These are phyloP conservation scores for Neurospora pannonica DNA, from an alignment of 495 filamentous ascomycete species.

Conservation along the genomic window DNA sequence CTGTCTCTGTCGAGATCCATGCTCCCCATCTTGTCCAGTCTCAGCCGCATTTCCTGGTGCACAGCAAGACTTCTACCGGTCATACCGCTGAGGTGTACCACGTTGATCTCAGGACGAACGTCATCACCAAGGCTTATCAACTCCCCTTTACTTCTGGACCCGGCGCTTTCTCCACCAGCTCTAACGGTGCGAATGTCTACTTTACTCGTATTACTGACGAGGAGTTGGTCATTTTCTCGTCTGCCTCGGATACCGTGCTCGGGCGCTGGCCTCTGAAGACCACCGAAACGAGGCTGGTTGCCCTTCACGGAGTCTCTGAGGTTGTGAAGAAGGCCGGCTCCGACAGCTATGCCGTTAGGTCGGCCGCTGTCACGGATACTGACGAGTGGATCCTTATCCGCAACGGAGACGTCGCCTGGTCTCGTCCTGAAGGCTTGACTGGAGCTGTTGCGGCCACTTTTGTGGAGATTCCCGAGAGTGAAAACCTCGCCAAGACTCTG, in stretches of 20 bases:
- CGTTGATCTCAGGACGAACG: constrained; percentile 56
- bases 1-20: constrained; percentile 61
- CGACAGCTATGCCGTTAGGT: constrained; percentile 63
- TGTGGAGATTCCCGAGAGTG: constrained; percentile 61
- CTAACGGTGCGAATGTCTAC: constrained; percentile 69
- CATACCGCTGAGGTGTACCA: constrained; percentile 85
- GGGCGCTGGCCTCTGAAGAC: constrained; percentile 56
- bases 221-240: constrained; percentile 65
- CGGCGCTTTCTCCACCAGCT: constrained; percentile 73
- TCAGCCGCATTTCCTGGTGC: constrained; percentile 72
- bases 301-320: constrained; percentile 68
- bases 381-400: constrained; percentile 80
- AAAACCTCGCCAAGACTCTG: constrained; percentile 68
- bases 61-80: constrained; percentile 59
- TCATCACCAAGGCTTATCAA: constrained; percentile 62
- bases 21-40: constrained; percentile 61
- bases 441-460: constrained; percentile 67
- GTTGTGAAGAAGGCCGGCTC: constrained; percentile 52
- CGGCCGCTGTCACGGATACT: constrained; percentile 54
- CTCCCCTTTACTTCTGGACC: constrained; percentile 58
- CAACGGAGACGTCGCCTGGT: constrained; percentile 75
- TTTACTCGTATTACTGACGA: constrained; percentile 70
- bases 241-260: constrained; percentile 63
- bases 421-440: constrained; percentile 69
- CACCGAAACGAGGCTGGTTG: constrained; percentile 24